Base-by-base conservation (phyloP, 2,329 filamentous ascomycete species). In the Cordyceps militaris region DNA sequence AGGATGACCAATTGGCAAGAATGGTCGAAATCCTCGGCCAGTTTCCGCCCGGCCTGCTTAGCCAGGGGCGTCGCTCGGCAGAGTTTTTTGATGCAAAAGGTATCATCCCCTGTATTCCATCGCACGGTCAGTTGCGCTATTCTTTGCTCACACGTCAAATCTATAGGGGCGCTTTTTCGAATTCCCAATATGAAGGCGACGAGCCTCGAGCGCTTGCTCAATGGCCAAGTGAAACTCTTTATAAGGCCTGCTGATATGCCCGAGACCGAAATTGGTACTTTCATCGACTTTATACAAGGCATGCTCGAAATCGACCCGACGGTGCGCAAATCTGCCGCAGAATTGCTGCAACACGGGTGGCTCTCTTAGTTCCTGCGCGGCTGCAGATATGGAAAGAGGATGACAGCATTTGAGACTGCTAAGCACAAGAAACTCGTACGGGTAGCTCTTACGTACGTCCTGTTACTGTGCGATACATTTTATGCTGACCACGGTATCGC, bases 221-320 rank as follows among this genome's bases (percentile, higher is more conserved):
- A 57, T 11, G 38, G 47, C 16, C 4, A 26, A 26, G n/a, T 16
- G 40, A 46, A 13, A 30, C 47, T 47, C 1, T 52, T 57, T 16
- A 11, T 23, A 1, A 57, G 5, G 14, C 55, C 47, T 19, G 3
- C 11, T 3, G 47, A 57, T 26, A 57, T 57, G 55, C 14, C 21
- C 1, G 47, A 36, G 3, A 16, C 14, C 16, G 55, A 57, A 16
- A 11, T 46, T 2, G 38, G 13, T 19, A 16, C 10, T 2, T 51
- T 57, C 24, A 46, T 51, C 16, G 21, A 57, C 13, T 57, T 57
- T 9, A n/a, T 57, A 5, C 26, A 24, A 23, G 16, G 36, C 30
- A 44, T 57, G 55, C 38, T 57, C 19, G 19, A 24, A 28, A 57
- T 57, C n/a, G 47, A 57, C 14, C 55, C 47, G 13, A 36, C 3